These are phyloP conservation scores for Oxyria digyna DNA, from an alignment of 148 eudicot species.

Conservation along the genomic window DNA sequence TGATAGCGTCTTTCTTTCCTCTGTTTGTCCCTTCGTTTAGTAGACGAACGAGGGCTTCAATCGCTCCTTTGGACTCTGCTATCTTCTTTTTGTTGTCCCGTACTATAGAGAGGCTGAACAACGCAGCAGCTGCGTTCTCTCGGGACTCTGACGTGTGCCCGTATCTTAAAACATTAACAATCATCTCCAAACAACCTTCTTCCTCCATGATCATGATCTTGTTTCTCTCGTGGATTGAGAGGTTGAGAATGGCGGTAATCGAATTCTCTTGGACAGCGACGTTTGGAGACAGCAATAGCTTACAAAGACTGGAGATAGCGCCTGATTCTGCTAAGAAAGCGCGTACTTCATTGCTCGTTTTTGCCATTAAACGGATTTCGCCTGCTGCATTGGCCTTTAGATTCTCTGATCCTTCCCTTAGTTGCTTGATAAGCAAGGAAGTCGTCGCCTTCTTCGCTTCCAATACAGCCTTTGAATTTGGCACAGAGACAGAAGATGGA, in stretches of 20 bases:
- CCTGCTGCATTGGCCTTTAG: conserved; percentile 61
- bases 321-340: conserved; percentile 82
- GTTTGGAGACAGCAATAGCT: conserved; percentile 37
- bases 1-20: conserved; percentile 82
- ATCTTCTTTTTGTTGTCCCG: conserved; percentile 62
- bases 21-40: conserved; percentile 53
- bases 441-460: conserved; percentile 77
- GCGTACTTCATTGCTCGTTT: conserved; percentile 64
- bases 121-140: conserved; percentile 87
- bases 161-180: conserved; percentile 44
- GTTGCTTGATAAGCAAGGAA: conserved; percentile 42
- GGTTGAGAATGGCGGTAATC: conserved; percentile 75
- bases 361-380: conserved; percentile 69
- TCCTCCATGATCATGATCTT: conserved; percentile 58
- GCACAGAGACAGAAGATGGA: conserved; percentile 25
- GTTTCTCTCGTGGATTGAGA: conserved; percentile 66
- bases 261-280: conserved; percentile 78
- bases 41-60: conserved; percentile 46
- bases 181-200: conserved; percentile 47
- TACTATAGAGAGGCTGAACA: conserved; percentile 82
- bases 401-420: conserved; percentile 43
- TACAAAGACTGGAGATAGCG: conserved; percentile 54
- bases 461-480: conserved; percentile 56
- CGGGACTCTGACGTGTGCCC: conserved; percentile 68
- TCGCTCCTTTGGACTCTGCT: conserved; percentile 48